Evolutionary conservation across 441 rosid species (phyloP), one percentile per base, ranked within the genome.

Genomic region (Corymbia citriodora): DNA sequence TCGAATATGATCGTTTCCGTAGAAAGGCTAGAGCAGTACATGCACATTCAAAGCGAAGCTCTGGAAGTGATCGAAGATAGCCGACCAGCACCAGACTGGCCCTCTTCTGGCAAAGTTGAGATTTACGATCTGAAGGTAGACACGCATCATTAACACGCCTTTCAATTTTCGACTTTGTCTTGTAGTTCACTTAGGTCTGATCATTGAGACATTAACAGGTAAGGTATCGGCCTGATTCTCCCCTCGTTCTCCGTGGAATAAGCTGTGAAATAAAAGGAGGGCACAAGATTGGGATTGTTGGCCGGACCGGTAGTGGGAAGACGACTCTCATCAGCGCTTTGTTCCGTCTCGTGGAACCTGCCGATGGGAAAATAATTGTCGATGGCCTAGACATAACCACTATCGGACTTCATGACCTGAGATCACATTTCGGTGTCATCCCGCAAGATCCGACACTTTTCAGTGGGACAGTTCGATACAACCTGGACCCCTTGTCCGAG

Each of bases 341-440:
- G 90, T 90, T 90, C n/a, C 91, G 91, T 61, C 40, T 90, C 36
- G 91, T 90, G 16, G 91, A 90, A 70, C 91, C 91, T n/a, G 57
- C 90, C 2, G 86, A 82, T 5, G 91, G 91, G 5, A 88, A 83
- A 72, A 90, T 90, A 57, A 36, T 88, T 19, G 82, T 90, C 0
- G 91, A 90, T 10, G 88, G 68, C 53, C 27, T 90, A 19, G 90
- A 90, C 55, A 90, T 90, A 49, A 31, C 90, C 88, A 57, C 27
- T 9, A 88, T 90, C 10, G 91, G 91, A 87, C 90, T 90, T 11
- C 91, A 90, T 61, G 91, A 90, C 27, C 90, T 90, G 40, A 79
- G 91, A 87, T 90, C 91, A 23, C 91, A 90, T n/a, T 61, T 90
- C 2, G 91, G 91, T 68, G 55, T 88, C 59, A 90, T 90, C 54